These are phyloP conservation scores for Babesia sp. DNA, from an alignment of 169 alveolate genomes.

Conservation along the genomic window DNA sequence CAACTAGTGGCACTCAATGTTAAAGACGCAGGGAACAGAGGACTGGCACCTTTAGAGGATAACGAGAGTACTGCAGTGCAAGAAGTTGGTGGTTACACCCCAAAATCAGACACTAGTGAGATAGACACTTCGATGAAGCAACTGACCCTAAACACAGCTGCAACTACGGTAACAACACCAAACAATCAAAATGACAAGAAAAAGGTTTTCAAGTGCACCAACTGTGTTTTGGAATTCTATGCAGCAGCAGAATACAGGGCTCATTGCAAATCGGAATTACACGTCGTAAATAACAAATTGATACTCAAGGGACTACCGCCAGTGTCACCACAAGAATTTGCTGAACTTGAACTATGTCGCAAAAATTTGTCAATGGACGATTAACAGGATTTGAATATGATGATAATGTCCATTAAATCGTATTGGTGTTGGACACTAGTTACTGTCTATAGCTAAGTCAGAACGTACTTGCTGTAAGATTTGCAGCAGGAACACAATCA, in stretches of 20 bases:
- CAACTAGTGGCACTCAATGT: slow-evolving; percentile 58
- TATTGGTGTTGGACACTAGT: too few relatives aligned
- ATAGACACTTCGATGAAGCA: background rate
- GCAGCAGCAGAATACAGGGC: slow-evolving; percentile 55
- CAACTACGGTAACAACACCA: background rate
- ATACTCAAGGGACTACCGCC: slow-evolving; percentile 78
- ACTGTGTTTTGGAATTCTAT: slow-evolving; percentile 72
- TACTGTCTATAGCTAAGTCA: too few relatives aligned
- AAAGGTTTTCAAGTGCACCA: slow-evolving; percentile 69
- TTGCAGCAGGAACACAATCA: too few relatives aligned
- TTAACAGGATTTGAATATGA: too few relatives aligned
- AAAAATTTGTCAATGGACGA: slow-evolving; percentile 51
- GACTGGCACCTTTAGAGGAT: background rate
- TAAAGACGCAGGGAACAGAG: slow-evolving; percentile 52
- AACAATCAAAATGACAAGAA: slow-evolving; percentile 9
- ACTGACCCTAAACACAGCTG: background rate
- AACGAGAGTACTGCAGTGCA: background rate
- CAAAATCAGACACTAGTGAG: background rate
- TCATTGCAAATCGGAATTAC: slow-evolving; percentile 83
- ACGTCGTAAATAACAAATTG: slow-evolving; percentile 79
- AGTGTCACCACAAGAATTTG: slow-evolving; percentile 75
- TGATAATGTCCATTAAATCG: too few relatives aligned
- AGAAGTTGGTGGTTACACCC: background rate
- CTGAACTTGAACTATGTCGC: slow-evolving; percentile 58
- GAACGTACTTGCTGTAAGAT: too few relatives aligned